Evolutionary conservation across 2,329 filamentous ascomycete species (phyloP).

Genomic region (Paecilomyces sp.): DNA sequence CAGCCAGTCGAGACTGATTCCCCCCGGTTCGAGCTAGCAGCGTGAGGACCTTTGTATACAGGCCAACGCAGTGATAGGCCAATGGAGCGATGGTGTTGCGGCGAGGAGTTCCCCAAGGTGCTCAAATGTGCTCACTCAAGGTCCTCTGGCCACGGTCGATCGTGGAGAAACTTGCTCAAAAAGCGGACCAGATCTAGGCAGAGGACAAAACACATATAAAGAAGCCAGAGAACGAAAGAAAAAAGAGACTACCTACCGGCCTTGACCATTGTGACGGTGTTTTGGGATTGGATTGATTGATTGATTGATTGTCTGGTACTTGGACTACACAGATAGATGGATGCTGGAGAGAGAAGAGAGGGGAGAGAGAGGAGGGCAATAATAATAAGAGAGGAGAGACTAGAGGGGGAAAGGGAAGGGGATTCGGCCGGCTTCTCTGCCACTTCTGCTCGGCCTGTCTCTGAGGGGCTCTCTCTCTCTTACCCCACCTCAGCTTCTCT

Average conservation of each 20-base stretch:
- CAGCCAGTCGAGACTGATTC: background rate
- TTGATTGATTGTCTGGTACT: no score
- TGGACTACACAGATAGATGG: constrained; percentile 5
- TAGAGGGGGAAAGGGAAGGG: constrained; percentile 15
- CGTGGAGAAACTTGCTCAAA: constrained; percentile 13
- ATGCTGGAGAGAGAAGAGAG: constrained; percentile 1
- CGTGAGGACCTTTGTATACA: background rate
- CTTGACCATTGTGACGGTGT: constrained; percentile 90
- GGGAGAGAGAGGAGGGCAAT: constrained; percentile 6
- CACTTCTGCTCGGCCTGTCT: background rate
- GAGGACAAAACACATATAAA: constrained; percentile 9
- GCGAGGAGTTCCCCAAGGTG: constrained; percentile 25
- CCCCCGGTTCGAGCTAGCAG: no score
- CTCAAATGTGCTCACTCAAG: constrained; percentile 37
- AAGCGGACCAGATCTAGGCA: constrained; percentile 3
- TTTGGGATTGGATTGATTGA: constrained; percentile 7
- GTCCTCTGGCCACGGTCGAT: constrained; percentile 23
- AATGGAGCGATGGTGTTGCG: constrained; percentile 19
- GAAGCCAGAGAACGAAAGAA: background rate
- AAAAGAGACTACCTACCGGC: constrained; percentile 61
- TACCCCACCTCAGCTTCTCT: background rate
- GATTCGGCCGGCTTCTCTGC: constrained; percentile 1
- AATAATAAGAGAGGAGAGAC: constrained; percentile 9
- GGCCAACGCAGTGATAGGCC: constrained; percentile 6
- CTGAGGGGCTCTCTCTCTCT: background rate